Evolutionary conservation across 805 yeast genomes (phyloP).

Genomic region (Peterozyma xylosa): DNA sequence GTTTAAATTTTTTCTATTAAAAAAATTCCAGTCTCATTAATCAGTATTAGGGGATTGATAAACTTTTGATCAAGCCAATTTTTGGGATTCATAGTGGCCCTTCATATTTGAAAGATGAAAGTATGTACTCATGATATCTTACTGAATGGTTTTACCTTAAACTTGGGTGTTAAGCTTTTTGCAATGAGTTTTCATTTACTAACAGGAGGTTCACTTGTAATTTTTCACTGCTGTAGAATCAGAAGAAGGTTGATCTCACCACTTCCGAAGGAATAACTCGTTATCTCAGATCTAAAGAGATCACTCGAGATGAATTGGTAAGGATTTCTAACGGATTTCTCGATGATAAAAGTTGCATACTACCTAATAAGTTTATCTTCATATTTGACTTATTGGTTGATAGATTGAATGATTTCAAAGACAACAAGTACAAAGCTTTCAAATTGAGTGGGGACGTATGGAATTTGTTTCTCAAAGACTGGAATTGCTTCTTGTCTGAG

Average conservation of each 20-base stretch:
- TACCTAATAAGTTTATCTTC: conserved; percentile 51
- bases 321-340: conserved; percentile 24
- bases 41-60: too few species aligned
- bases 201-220: background rate
- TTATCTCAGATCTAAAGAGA: conserved; percentile 47
- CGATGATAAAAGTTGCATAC: conserved; percentile 24
- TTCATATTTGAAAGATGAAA: too few species aligned
- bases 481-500: conserved; percentile 14
- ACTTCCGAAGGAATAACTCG: conserved; percentile 48
- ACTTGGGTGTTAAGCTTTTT: background rate
- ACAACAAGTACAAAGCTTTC: conserved; percentile 32
- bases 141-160: too few species aligned
- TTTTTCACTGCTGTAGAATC: background rate
- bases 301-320: conserved; percentile 33
- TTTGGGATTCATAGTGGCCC: too few species aligned
- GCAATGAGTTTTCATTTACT: background rate
- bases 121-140: too few species aligned
- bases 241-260: background rate
- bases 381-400: conserved; percentile 54
- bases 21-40: too few species aligned
- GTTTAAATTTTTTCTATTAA: too few species aligned
- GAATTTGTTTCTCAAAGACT: conserved; percentile 34
- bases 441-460: conserved; percentile 38
- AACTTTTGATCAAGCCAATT: too few species aligned
- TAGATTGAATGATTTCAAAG: conserved; percentile 37